These are phyloP conservation scores for Dispira simplex DNA, from an alignment of 192 early-diverging fungal species.

Conservation along the genomic window DNA sequence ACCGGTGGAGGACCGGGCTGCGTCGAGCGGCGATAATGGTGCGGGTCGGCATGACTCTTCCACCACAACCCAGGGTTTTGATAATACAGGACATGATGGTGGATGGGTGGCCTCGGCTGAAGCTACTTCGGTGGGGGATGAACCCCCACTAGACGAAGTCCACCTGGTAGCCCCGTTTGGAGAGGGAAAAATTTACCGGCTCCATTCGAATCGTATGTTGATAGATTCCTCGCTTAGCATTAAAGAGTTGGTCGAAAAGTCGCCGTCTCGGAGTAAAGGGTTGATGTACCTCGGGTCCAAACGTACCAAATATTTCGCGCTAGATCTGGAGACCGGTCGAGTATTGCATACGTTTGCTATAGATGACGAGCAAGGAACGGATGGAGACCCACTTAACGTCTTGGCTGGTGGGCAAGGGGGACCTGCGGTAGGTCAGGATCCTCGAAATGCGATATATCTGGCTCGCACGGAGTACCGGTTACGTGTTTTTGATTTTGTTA, in stretches of 20 bases:
- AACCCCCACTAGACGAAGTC: not conserved
- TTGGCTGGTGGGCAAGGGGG: not conserved
- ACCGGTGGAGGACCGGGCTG: not conserved
- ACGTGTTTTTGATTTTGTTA: conserved; percentile 9
- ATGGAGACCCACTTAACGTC: not conserved
- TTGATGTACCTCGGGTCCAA: conserved; percentile 53
- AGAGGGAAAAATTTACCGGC: conserved; percentile 26
- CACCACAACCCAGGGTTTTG: not conserved
- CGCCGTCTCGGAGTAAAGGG: conserved; percentile 34
- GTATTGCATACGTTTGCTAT: conserved; percentile 41
- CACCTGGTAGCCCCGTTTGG: conserved; percentile 16
- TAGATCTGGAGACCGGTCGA: conserved; percentile 49
- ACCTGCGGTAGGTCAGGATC: not conserved
- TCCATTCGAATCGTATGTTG: conserved; percentile 19
- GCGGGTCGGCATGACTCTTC: not conserved
- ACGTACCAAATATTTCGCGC: conserved; percentile 42
- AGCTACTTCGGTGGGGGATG: not conserved
- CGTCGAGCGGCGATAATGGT: not conserved
- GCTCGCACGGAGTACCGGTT: conserved; percentile 4
- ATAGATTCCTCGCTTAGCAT: conserved; percentile 52
- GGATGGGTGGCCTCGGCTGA: not conserved
- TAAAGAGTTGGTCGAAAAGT: conserved; percentile 46
- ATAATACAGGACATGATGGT: not conserved
- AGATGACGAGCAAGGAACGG: conserved; percentile 16
- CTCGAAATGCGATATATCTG: not conserved